Conservation (phyloP, 768 basidiomycete species). For the Phanerodontia chrysosporium region DNA sequence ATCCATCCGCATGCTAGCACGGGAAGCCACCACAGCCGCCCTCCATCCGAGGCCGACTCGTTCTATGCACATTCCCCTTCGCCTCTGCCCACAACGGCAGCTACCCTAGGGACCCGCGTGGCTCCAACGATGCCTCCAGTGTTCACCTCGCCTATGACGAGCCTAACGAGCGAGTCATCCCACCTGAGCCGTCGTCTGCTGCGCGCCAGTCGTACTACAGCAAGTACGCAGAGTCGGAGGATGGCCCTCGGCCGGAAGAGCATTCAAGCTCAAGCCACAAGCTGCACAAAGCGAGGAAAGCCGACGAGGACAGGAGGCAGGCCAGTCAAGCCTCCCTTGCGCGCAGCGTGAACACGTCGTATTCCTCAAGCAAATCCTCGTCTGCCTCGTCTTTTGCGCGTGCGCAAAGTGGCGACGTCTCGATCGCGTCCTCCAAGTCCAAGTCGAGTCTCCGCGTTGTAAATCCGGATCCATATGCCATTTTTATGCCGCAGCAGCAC, state of each 20-base stretch:
- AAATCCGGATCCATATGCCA: slow-evolving; percentile 9
- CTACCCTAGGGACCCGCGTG: not conserved
- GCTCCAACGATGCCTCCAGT: slow-evolving; percentile 4
- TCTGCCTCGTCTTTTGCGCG: slow-evolving; percentile 8
- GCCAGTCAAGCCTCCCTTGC: not conserved
- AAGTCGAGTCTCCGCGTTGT: slow-evolving; percentile 5
- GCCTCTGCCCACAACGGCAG: not conserved
- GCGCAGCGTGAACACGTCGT: not conserved
- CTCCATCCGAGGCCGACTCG: slow-evolving; percentile 2
- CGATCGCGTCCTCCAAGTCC: not conserved
- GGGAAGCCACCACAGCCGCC: not conserved
- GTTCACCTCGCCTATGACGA: slow-evolving; percentile 11
- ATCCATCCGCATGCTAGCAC: not conserved
- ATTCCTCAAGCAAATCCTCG: slow-evolving; percentile 2
- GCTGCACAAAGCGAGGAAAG: not conserved
- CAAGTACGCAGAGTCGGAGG: not conserved
- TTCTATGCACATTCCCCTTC: slow-evolving; percentile 1
- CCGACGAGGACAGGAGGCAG: not conserved
- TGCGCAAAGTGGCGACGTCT: slow-evolving; percentile 2
- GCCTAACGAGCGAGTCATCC: slow-evolving; percentile 3
- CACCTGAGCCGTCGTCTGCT: not conserved
- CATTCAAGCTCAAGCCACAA: not conserved
- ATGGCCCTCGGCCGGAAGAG: not conserved
- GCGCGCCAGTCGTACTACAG: not conserved
- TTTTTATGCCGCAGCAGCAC: slow-evolving; percentile 6